These are phyloP conservation scores for Colletotrichum costaricense DNA, from an alignment of 2,329 filamentous ascomycete species.

Conservation along the genomic window DNA sequence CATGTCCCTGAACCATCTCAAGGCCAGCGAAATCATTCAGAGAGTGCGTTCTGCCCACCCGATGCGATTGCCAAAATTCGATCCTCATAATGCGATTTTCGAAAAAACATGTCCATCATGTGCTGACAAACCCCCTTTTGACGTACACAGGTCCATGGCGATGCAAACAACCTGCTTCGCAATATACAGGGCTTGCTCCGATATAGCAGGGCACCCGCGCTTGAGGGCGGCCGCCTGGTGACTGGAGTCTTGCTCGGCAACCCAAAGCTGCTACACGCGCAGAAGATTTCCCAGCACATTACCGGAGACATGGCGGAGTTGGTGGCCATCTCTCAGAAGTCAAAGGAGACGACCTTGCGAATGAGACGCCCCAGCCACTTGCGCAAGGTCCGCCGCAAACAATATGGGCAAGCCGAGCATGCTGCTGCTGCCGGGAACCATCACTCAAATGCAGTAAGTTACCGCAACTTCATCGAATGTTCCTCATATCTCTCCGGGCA, in stretches of 20 bases:
- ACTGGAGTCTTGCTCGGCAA: not conserved
- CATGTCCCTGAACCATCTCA: slow-evolving; percentile 11
- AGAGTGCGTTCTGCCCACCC: not conserved
- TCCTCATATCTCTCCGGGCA: not conserved
- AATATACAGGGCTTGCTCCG: slow-evolving; percentile 2
- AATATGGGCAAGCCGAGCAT: not conserved
- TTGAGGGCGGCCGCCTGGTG: not conserved
- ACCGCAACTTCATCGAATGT: not conserved
- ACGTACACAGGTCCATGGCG: not conserved
- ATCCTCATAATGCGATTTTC: not conserved
- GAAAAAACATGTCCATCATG: not conserved
- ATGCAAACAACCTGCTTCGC: not conserved
- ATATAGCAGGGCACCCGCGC: not conserved
- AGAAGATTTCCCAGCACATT: not conserved
- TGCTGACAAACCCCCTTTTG: not conserved
- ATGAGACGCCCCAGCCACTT: not conserved
- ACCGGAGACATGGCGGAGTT: not conserved
- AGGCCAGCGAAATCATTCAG: slow-evolving; percentile 3
- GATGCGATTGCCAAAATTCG: not conserved
- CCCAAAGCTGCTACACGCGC: not conserved
- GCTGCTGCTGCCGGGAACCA: not conserved
- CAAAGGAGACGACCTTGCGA: not conserved
- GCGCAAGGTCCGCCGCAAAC: not conserved
- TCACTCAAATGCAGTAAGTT: not conserved
- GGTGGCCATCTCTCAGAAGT: not conserved